Conservation (phyloP, 2,329 filamentous ascomycete genomes). For the Cladosporium velox region DNA sequence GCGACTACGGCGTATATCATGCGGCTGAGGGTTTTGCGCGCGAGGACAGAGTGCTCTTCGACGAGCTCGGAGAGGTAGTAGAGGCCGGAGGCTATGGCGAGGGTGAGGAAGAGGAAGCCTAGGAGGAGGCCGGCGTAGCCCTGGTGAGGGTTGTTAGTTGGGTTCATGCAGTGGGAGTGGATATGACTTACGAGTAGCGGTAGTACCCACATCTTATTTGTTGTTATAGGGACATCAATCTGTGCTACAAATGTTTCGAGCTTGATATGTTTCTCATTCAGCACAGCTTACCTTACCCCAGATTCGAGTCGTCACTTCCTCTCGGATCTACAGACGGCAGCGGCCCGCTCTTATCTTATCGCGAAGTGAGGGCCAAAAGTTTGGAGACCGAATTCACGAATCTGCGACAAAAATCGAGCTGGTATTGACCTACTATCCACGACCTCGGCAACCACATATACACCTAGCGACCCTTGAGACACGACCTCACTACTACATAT, state of each 20-base stretch:
- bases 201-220: conserved; percentile 82
- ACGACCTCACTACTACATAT: neutral
- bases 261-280: neutral
- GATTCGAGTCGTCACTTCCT: neutral
- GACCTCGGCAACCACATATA: neutral
- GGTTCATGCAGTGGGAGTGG: neutral
- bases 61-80: conserved; percentile 98
- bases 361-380: conserved; percentile 13
- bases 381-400: conserved; percentile 9
- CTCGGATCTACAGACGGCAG: neutral
- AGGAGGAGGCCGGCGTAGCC: conserved; percentile 85
- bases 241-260: neutral
- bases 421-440: neutral
- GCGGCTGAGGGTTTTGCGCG: conserved; percentile 80
- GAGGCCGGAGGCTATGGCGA: conserved; percentile 95
- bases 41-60: conserved; percentile 93
- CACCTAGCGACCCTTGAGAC: neutral
- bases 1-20: conserved; percentile 82
- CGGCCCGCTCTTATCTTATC: conserved; percentile 9
- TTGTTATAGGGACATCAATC: neutral
- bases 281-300: conserved; percentile 9
- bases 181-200: conserved; percentile 63
- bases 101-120: conserved; percentile 90
- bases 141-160: conserved; percentile 25
- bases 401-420: neutral